A percentile compares a stretch with the other conserved stretches of the same genome.
These are phyloP conservation scores for Penicillium lividum DNA, from an alignment of 495 filamentous ascomycete species.

Conservation along the genomic window DNA sequence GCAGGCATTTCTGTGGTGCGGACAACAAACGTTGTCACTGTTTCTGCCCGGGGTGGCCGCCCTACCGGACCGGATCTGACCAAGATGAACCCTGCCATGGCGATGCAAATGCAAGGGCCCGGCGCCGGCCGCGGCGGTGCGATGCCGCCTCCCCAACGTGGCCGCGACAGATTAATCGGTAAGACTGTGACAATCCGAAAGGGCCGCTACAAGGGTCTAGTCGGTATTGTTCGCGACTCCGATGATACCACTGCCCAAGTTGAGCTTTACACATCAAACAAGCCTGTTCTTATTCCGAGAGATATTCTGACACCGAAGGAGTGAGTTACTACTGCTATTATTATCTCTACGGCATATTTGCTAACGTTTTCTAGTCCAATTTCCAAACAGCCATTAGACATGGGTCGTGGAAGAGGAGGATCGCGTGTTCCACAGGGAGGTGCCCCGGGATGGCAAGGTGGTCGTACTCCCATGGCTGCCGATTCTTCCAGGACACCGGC, in stretches of 20 bases:
- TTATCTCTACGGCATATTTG: conserved; percentile 10
- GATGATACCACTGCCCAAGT: conserved; percentile 82
- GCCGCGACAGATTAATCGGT: conserved; percentile 82
- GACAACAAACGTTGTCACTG: conserved; percentile 78
- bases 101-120: conserved; percentile 52
- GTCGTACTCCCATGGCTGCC: conserved; percentile 66
- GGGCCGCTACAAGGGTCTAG: conserved; percentile 85
- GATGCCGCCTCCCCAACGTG: conserved; percentile 79
- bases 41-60: conserved; percentile 88
- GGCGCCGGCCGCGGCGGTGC: conserved; percentile 35
- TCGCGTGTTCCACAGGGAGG: conserved; percentile 49
- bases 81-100: conserved; percentile 89
- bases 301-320: conserved; percentile 79
- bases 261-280: conserved; percentile 89
- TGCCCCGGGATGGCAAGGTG: conserved; percentile 54
- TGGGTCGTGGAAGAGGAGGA: conserved; percentile 58
- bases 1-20: conserved; percentile 88
- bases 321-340: conserved; percentile 37
- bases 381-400: conserved; percentile 72
- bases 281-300: conserved; percentile 78
- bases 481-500: conserved; percentile 68
- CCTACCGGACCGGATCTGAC: conserved; percentile 72
- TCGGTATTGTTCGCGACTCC: conserved; percentile 94
- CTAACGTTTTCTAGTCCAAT: conserved; percentile 48
- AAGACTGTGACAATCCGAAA: conserved; percentile 85